Conservation (phyloP, 306 rosid species). For the Acmispon strigosus region DNA sequence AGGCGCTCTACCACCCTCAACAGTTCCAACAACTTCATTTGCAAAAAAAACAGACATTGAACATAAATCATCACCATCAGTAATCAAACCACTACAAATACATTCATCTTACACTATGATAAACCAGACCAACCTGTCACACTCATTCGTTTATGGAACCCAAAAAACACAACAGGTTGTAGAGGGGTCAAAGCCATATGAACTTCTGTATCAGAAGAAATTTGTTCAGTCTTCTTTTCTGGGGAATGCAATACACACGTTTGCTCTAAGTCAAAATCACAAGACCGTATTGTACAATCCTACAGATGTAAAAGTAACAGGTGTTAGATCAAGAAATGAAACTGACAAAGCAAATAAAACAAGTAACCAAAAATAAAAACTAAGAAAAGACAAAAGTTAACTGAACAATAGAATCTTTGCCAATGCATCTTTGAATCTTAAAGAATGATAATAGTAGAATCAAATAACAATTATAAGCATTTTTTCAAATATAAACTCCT, state of each 20-base stretch:
- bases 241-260: slow-evolving; percentile 93
- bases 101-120: neutral
- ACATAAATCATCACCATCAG: neutral
- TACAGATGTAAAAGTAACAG: slow-evolving; percentile 26
- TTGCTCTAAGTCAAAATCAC: slow-evolving; percentile 97
- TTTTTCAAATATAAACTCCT: neutral
- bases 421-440: neutral
- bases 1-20: slow-evolving; percentile 89
- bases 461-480: neutral
- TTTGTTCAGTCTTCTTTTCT: slow-evolving; percentile 77
- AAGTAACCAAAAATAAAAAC: neutral
- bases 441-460: neutral
- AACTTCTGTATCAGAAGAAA: slow-evolving; percentile 85
- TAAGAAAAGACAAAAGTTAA: neutral
- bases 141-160: slow-evolving; percentile 85
- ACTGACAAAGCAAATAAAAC: neutral
- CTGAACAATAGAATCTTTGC: neutral
- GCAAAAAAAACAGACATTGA: slow-evolving; percentile 27
- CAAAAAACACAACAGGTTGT: slow-evolving; percentile 90
- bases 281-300: slow-evolving; percentile 96
- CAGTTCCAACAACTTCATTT: slow-evolving; percentile 90
- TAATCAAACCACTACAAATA: slow-evolving; percentile 9
- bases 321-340: neutral
- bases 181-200: slow-evolving; percentile 95
- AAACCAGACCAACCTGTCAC: slow-evolving; percentile 66